Evolutionary conservation across 2,329 filamentous ascomycete species (phyloP).

Genomic region (Cordyceps javanica): DNA sequence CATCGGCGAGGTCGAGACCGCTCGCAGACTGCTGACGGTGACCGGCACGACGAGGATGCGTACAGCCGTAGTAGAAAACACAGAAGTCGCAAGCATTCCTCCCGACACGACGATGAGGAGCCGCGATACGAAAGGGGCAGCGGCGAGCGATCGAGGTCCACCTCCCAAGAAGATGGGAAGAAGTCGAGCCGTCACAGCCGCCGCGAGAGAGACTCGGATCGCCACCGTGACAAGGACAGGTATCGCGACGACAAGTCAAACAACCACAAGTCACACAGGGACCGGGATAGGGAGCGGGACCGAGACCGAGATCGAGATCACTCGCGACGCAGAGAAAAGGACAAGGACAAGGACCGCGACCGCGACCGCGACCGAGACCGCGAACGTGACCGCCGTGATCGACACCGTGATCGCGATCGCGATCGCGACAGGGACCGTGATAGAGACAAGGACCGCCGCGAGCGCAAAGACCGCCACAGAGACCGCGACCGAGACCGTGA

Average conservation of each 20-base stretch:
- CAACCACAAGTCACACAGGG: slow-evolving; percentile 36
- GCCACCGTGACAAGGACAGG: slow-evolving; percentile 39
- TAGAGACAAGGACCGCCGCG: slow-evolving; percentile 28
- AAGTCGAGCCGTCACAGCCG: slow-evolving; percentile 55
- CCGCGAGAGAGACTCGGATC: slow-evolving; percentile 44
- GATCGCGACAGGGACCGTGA: slow-evolving; percentile 24
- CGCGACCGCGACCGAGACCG: slow-evolving; percentile 30
- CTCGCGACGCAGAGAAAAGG: slow-evolving; percentile 13
- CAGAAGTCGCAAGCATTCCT: slow-evolving; percentile 33
- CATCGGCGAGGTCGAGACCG: slow-evolving; percentile 49
- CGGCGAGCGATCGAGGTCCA: slow-evolving; percentile 55
- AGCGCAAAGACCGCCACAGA: slow-evolving; percentile 33
- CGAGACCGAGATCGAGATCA: slow-evolving; percentile 26
- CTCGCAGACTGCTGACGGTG: slow-evolving; percentile 44
- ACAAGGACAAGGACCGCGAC: slow-evolving; percentile 27
- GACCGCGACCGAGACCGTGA: slow-evolving; percentile 27
- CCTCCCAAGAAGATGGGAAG: slow-evolving; percentile 54
- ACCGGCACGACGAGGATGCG: slow-evolving; percentile 39
- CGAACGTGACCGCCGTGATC: slow-evolving; percentile 21
- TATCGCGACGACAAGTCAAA: slow-evolving; percentile 38
- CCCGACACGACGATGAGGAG: slow-evolving; percentile 42
- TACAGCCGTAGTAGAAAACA: slow-evolving; percentile 45
- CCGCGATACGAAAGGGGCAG: slow-evolving; percentile 32
- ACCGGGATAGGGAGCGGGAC: slow-evolving; percentile 33
- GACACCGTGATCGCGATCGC: slow-evolving; percentile 29